Evolutionary conservation across 169 alveolate species (phyloP), one percentile per base, ranked within the genome.

Genomic region (Prorocentrum cordatum): DNA sequence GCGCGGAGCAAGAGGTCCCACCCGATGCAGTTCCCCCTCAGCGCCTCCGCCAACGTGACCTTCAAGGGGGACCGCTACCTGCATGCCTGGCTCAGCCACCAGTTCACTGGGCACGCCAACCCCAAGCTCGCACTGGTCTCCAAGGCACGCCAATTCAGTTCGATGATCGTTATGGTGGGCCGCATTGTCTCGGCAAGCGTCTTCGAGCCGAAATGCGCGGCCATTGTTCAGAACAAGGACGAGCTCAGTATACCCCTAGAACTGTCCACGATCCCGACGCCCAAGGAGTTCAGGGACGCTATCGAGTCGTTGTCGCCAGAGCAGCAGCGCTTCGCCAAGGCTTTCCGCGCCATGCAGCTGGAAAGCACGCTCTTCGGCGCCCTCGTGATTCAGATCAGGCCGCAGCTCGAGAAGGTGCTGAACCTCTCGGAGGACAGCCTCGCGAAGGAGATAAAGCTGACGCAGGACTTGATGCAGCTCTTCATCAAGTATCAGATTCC

Each of bases 371-470:
- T 42, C 9, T 42, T 42, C 58, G 58, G 58, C 16, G 58, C 16
- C n/a, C 58, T 42, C 58, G 16, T 77, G 47, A 75, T 82, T 4
- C 91, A 82, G 68, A 82, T 82, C 80, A 82, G 64, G 58, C 91
- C 91, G 10, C 91, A 82, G 68, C 91, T 82, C 29, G 91, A 82
- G 58, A 82, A 82, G 31, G 47, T 82, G 27, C 39, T 82, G 39
- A 82, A 82, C 68, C 29, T 82, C 38, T 68, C 79, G 0, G 70
- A 38, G 31, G 91, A 82, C 68, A 82, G 91, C 66, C 80, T 82
- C 80, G 64, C 91, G 47, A 82, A 82, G 91, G 92, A 84, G 75
- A 84, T 84, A 64, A 62, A 70, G 54, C 83, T 84, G 77, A 84
- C 92, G 35, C 92, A 84, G 45, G 84, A 70, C 79, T 22, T 84